phyloP scores from a whole-genome alignment of 2,329 filamentous ascomycete species.

The Phaeoacremonium minimum region DNA sequence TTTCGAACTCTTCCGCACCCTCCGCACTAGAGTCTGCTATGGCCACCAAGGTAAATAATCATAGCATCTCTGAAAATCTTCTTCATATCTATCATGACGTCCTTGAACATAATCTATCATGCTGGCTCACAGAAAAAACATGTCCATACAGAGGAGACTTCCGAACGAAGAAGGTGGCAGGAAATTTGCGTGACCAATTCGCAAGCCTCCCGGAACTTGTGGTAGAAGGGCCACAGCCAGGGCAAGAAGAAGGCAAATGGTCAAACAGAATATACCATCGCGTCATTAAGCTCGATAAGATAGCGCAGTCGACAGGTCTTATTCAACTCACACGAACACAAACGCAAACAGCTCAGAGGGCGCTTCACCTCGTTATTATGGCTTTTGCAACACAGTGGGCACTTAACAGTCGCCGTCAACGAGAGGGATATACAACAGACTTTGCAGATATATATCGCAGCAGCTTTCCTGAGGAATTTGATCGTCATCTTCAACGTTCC shows the following conservation, averaged over 20 bases:
- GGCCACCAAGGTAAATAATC: background rate
- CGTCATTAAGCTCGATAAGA: conserved; percentile 41
- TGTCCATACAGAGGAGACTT: conserved; percentile 39
- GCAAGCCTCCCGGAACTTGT: too few relatives aligned
- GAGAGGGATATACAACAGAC: conserved; percentile 11
- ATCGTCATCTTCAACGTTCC: conserved; percentile 26
- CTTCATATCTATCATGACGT: conserved; percentile 47
- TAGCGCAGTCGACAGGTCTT: conserved; percentile 32
- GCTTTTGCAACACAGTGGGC: conserved; percentile 50
- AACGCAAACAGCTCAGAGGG: conserved; percentile 36
- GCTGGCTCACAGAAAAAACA: conserved; percentile 49
- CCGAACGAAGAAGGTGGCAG: conserved; percentile 4
- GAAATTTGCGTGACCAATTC: conserved; percentile 4
- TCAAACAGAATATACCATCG: conserved; percentile 45
- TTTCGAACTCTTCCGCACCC: background rate
- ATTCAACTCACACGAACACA: conserved; percentile 33
- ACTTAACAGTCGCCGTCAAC: conserved; percentile 24
- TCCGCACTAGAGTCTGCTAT: background rate
- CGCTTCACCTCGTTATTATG: conserved; percentile 44
- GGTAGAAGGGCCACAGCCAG: too few relatives aligned
- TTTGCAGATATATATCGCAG: conserved; percentile 7
- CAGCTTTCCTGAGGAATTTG: conserved; percentile 25
- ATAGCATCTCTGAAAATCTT: background rate
- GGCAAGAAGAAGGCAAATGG: too few relatives aligned
- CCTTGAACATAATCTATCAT: conserved; percentile 46